These are phyloP conservation scores for Flaveria brownii DNA, from an alignment of 129 eudicot genomes.

Conservation along the genomic window DNA sequence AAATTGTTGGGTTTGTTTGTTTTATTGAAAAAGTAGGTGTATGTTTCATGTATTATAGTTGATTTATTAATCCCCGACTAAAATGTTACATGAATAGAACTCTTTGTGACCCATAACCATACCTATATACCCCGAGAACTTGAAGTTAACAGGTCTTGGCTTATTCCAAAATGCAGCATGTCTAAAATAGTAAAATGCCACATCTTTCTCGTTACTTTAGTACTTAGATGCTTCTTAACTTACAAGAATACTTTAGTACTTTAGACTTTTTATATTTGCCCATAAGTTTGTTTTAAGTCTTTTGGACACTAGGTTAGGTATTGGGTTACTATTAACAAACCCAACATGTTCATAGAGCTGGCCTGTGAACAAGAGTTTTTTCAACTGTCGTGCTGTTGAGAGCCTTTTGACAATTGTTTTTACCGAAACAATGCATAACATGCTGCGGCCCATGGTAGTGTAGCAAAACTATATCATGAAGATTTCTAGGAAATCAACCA, in stretches of 20 bases:
- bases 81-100: slow-evolving; percentile 55
- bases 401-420: slow-evolving; percentile 74
- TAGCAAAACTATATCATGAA: slow-evolving; percentile 57
- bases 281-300: slow-evolving; percentile 57
- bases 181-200: background rate
- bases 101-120: slow-evolving; percentile 76
- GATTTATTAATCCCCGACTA: background rate
- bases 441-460: slow-evolving; percentile 79
- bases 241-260: background rate
- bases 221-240: background rate
- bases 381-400: slow-evolving; percentile 79
- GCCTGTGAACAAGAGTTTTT: slow-evolving; percentile 38
- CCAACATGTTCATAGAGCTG: slow-evolving; percentile 48
- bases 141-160: slow-evolving; percentile 72
- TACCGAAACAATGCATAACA: slow-evolving; percentile 64
- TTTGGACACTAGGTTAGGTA: slow-evolving; percentile 80
- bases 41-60: background rate
- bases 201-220: background rate
- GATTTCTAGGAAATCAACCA: slow-evolving; percentile 50
- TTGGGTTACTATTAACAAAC: slow-evolving; percentile 79
- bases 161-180: slow-evolving; percentile 69
- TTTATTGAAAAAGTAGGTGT: background rate
- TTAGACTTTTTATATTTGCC: slow-evolving; percentile 53
- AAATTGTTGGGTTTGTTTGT: no score
- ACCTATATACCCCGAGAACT: slow-evolving; percentile 70